Percentiles rank a stretch among this genome's conserved stretches.
Evolutionary conservation across 164 flowering plant species (phyloP).

Genomic region (Aristolochia californica): DNA sequence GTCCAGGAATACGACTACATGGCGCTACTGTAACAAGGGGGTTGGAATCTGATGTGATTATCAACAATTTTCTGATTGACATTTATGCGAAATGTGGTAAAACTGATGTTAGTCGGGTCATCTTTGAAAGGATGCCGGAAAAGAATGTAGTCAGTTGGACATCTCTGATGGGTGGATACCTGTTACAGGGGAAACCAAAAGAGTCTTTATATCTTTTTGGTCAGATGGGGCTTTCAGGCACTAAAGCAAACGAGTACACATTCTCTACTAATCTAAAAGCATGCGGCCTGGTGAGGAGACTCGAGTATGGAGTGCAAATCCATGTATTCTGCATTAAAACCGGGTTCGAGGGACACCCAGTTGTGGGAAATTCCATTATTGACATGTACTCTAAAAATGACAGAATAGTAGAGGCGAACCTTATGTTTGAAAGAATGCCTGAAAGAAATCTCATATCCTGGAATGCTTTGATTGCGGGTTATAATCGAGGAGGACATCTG

Average conservation of each 20-base stretch:
- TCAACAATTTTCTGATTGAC: slow-evolving; percentile 48
- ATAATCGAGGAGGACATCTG: slow-evolving; percentile 23
- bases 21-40: slow-evolving; percentile 35
- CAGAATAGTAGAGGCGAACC: slow-evolving; percentile 32
- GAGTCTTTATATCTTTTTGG: slow-evolving; percentile 28
- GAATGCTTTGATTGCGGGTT: slow-evolving; percentile 62
- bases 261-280: slow-evolving; percentile 16
- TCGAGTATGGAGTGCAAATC: slow-evolving; percentile 45
- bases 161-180: slow-evolving; percentile 53
- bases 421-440: slow-evolving; percentile 35
- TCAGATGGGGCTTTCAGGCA: slow-evolving; percentile 34
- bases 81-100: slow-evolving; percentile 61
- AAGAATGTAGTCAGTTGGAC: slow-evolving; percentile 88
- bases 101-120: slow-evolving; percentile 24
- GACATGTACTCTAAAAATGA: slow-evolving; percentile 76
- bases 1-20: slow-evolving; percentile 45
- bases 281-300: slow-evolving; percentile 20
- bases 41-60: slow-evolving; percentile 35
- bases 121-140: slow-evolving; percentile 63
- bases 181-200: slow-evolving; percentile 33
- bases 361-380: slow-evolving; percentile 58
- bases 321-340: slow-evolving; percentile 43
- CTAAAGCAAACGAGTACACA: slow-evolving; percentile 66
- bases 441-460: slow-evolving; percentile 45
- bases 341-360: slow-evolving; percentile 38